Conservation (phyloP, 768 basidiomycete genomes). For the Rubroboletus satanas region DNA sequence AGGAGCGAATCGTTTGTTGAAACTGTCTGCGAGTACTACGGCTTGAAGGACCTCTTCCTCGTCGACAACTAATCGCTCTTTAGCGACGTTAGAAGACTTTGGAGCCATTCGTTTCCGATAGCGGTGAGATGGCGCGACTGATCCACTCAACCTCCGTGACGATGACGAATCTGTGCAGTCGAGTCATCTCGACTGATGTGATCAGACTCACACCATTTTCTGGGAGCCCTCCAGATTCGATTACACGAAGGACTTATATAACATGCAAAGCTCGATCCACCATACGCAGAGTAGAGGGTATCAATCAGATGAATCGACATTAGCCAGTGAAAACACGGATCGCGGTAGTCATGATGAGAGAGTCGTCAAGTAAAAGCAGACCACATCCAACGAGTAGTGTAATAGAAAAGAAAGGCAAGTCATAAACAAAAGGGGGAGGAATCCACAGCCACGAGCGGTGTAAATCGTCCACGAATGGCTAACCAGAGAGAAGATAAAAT, state of each 20-base stretch:
- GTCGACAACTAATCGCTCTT: conserved; percentile 62
- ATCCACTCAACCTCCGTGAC: neutral
- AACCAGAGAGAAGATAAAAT: conserved; percentile 34
- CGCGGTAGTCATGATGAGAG: conserved; percentile 58
- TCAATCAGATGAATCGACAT: conserved; percentile 64
- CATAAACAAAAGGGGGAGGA: conserved; percentile 34
- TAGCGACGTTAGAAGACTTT: conserved; percentile 48
- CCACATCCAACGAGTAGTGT: conserved; percentile 59
- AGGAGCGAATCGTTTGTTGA: conserved; percentile 89
- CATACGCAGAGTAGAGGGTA: conserved; percentile 40
- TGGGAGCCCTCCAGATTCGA: conserved; percentile 18
- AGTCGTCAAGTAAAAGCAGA: conserved; percentile 54
- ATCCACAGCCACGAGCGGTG: conserved; percentile 37
- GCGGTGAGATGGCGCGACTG: neutral
- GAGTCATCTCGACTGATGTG: conserved; percentile 20
- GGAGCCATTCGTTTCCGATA: conserved; percentile 51
- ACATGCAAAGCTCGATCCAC: conserved; percentile 33
- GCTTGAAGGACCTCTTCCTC: conserved; percentile 91
- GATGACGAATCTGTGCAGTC: neutral
- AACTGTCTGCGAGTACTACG: conserved; percentile 93
- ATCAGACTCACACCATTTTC: neutral
- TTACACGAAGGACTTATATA: conserved; percentile 33
- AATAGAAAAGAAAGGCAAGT: conserved; percentile 32
- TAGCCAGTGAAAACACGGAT: conserved; percentile 59
- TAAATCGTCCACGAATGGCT: conserved; percentile 36